Conservation (phyloP, 2,329 filamentous ascomycete genomes). For the Scedosporium minutisporum region DNA sequence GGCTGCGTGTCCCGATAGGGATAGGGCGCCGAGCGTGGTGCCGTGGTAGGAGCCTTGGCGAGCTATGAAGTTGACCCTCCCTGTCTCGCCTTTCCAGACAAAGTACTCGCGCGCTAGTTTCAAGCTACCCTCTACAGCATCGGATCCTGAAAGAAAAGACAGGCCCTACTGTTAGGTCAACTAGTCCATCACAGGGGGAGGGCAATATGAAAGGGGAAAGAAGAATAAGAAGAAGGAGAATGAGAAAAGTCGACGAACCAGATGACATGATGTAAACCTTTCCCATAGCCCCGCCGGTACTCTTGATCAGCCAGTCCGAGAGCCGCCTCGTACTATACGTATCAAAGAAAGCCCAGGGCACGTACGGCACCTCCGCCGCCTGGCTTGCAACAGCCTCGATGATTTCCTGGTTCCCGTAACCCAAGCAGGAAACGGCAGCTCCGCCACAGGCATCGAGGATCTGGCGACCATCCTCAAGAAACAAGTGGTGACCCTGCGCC, state of each 20-base stretch:
- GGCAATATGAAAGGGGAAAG: background rate
- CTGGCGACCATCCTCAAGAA: conserved; percentile 29
- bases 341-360: conserved; percentile 26
- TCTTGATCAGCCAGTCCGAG: conserved; percentile 13
- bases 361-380: conserved; percentile 43
- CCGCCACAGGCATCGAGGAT: conserved; percentile 68
- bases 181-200: background rate
- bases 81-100: conserved; percentile 25
- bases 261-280: conserved; percentile 25
- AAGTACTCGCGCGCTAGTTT: conserved; percentile 41
- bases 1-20: conserved; percentile 50
- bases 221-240: background rate
- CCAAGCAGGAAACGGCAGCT: conserved; percentile 62
- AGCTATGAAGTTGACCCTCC: conserved; percentile 29
- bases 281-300: conserved; percentile 18
- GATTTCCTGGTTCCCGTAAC: conserved; percentile 55
- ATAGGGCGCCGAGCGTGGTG: conserved; percentile 52
- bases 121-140: conserved; percentile 37
- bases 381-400: conserved; percentile 50
- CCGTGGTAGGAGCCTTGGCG: conserved; percentile 37
- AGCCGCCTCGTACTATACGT: conserved; percentile 38
- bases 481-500: conserved; percentile 14
- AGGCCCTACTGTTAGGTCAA: background rate
- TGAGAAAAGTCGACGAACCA: conserved; percentile 14
- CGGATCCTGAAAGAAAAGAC: conserved; percentile 32